Conservation (phyloP, 192 early-diverging fungal genomes). For the Mortierella alpina region DNA sequence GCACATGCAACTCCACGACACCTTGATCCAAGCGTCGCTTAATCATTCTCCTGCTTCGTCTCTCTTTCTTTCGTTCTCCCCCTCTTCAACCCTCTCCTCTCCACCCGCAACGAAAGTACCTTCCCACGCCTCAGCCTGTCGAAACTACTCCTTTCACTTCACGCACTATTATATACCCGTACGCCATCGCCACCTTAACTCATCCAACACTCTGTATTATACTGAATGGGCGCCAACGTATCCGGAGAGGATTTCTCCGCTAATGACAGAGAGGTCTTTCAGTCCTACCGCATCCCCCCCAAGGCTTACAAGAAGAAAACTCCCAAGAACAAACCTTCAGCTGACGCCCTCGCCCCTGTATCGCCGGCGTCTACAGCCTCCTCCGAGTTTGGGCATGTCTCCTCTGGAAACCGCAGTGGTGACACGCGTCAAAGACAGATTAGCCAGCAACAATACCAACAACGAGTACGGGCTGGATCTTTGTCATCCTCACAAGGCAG, state of each 20-base stretch:
- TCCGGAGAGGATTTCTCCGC: conserved; percentile 39
- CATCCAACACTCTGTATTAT: background rate
- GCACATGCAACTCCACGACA: no score
- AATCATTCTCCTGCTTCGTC: no score
- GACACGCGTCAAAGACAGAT: background rate
- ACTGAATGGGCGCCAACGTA: conserved; percentile 35
- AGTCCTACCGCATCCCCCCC: conserved; percentile 49
- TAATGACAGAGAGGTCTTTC: conserved; percentile 46
- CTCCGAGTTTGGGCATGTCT: conserved; percentile 7
- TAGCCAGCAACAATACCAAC: conserved; percentile 11
- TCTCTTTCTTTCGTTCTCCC: background rate
- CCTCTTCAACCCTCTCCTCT: background rate
- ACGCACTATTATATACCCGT: background rate
- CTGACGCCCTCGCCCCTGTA: conserved; percentile 4
- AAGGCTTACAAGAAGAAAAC: conserved; percentile 48
- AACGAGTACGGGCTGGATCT: conserved; percentile 26
- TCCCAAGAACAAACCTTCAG: background rate
- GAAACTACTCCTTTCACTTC: background rate
- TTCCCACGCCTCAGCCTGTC: background rate
- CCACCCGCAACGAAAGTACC: background rate
- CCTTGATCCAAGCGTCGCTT: no score
- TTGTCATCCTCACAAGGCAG: conserved; percentile 19
- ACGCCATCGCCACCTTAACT: background rate
- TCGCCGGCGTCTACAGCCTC: conserved; percentile 18
- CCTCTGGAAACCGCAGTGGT: background rate